Evolutionary conservation across 2,329 filamentous ascomycete genomes (phyloP).

Genomic region (Beauveria sp.): DNA sequence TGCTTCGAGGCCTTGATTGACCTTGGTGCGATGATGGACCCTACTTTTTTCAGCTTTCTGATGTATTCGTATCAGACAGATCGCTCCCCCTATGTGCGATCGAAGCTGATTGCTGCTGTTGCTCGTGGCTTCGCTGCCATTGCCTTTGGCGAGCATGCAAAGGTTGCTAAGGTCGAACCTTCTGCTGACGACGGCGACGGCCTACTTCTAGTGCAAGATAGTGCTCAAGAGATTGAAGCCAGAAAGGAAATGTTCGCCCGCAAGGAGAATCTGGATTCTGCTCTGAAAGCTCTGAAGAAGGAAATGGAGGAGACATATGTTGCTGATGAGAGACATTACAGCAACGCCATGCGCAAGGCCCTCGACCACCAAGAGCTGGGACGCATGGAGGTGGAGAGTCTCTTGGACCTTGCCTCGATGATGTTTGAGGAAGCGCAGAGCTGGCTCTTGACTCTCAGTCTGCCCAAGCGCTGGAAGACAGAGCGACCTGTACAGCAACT

Average conservation of each 20-base stretch:
- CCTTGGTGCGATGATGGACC: conserved; percentile 51
- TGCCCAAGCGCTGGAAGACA: conserved; percentile 35
- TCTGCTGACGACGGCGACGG: conserved; percentile 29
- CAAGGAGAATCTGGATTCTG: conserved; percentile 54
- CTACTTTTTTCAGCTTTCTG: conserved; percentile 48
- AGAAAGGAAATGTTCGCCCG: conserved; percentile 55
- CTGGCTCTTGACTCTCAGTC: conserved; percentile 33
- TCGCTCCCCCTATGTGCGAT: conserved; percentile 55
- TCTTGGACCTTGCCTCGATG: conserved; percentile 37
- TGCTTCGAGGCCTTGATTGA: conserved; percentile 58
- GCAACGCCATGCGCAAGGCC: conserved; percentile 36
- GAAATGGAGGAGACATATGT: conserved; percentile 37
- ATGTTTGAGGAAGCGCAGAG: conserved; percentile 38
- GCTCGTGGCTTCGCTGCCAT: conserved; percentile 53
- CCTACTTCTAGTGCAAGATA: conserved; percentile 35
- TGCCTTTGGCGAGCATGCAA: conserved; percentile 53
- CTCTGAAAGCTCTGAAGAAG: conserved; percentile 37
- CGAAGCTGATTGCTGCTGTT: conserved; percentile 51
- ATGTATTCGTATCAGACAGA: conserved; percentile 54
- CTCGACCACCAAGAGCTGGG: conserved; percentile 32
- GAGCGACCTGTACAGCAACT: conserved; percentile 28
- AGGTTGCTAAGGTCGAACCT: conserved; percentile 33
- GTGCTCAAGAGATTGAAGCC: conserved; percentile 47
- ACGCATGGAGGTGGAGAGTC: conserved; percentile 33
- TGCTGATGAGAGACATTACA: conserved; percentile 31